phyloP scores from a whole-genome alignment of 208 protist genomes.

The Polymyxa betae region DNA sequence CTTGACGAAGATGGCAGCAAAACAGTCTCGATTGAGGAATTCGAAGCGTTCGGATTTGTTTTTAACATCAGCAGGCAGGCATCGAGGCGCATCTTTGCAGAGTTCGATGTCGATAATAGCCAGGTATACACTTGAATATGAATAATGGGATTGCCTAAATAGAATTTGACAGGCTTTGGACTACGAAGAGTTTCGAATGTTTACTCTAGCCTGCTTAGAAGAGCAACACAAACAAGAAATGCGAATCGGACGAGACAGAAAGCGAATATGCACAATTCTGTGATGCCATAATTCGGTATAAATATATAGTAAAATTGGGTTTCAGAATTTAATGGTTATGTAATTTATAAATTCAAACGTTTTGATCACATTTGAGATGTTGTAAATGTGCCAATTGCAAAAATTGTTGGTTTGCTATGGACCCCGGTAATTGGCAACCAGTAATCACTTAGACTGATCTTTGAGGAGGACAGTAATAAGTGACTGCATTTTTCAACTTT shows the following conservation, averaged over 20 bases:
- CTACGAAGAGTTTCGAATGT: not conserved
- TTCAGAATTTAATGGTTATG: no score
- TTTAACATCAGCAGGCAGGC: not conserved
- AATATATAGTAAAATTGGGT: no score
- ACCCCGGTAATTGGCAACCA: no score
- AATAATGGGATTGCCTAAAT: not conserved
- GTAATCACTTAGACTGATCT: no score
- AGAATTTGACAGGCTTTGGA: not conserved
- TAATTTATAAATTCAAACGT: no score
- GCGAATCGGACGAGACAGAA: not conserved
- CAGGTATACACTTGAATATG: not conserved
- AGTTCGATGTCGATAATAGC: not conserved
- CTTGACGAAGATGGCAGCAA: not conserved
- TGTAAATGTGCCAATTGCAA: no score
- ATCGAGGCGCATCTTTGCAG: not conserved
- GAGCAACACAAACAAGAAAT: not conserved
- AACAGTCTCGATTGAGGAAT: not conserved
- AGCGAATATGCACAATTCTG: not conserved
- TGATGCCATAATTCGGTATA: no score
- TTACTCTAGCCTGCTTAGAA: not conserved
- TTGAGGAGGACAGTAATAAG: no score
- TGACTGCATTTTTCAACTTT: no score
- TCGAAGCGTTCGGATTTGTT: not conserved
- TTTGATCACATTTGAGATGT: no score
- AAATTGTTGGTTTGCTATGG: no score